phyloP scores from a whole-genome alignment of 495 filamentous ascomycete species.

The Penicillium cataractarum region DNA sequence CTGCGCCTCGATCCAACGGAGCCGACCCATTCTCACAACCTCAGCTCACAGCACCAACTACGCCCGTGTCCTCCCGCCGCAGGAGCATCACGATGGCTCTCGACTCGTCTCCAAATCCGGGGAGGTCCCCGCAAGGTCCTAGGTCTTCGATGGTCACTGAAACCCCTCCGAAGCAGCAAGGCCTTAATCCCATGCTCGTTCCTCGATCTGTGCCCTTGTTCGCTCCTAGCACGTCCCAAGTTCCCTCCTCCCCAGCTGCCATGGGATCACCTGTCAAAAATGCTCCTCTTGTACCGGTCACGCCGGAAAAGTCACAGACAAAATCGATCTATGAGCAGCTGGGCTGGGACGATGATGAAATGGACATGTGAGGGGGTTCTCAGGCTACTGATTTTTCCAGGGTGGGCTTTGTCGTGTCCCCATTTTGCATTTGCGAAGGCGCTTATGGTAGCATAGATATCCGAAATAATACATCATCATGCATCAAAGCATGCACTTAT shows the following conservation, averaged over 20 bases:
- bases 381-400: not conserved
- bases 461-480: not conserved
- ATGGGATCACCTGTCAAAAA: constrained; percentile 32
- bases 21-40: not conserved
- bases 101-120: constrained; percentile 18
- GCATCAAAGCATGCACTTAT: not conserved
- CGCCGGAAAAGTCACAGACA: constrained; percentile 45
- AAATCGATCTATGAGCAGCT: constrained; percentile 69
- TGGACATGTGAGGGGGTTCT: constrained; percentile 38
- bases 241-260: constrained; percentile 21
- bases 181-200: constrained; percentile 10
- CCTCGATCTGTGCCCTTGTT: constrained; percentile 15
- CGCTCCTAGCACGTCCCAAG: constrained; percentile 11
- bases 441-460: not conserved
- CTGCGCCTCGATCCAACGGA: constrained; percentile 29
- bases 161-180: constrained; percentile 44
- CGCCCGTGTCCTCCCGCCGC: constrained; percentile 39
- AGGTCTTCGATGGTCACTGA: constrained; percentile 40
- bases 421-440: not conserved
- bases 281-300: constrained; percentile 34
- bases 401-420: not conserved
- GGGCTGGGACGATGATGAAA: constrained; percentile 76
- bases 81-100: constrained; percentile 13
- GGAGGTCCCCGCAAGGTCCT: constrained; percentile 13
- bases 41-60: constrained; percentile 33